Conservation (phyloP, 2,329 filamentous ascomycete species). For the Aspergillus bombycis region DNA sequence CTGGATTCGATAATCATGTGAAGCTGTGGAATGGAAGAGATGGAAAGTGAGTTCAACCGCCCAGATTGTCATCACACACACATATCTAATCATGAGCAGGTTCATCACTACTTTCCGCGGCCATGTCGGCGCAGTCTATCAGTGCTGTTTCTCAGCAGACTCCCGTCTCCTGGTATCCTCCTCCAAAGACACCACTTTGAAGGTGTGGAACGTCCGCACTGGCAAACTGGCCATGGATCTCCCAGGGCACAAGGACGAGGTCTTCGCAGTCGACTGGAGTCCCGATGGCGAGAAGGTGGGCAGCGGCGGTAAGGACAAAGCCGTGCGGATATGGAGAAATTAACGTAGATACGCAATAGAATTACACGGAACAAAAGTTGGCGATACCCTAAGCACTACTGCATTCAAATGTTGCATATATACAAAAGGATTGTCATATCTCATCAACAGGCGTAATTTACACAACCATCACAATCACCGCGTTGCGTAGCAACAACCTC, state of each 20-base stretch:
- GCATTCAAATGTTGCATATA: not conserved
- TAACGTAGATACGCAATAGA: constrained; percentile 35
- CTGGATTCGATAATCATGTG: constrained; percentile 91
- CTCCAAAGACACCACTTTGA: constrained; percentile 90
- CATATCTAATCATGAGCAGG: constrained; percentile 41
- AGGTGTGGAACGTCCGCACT: constrained; percentile 89
- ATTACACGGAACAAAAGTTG: constrained; percentile 4
- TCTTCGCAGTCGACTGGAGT: constrained; percentile 94
- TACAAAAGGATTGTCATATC: constrained; percentile 4
- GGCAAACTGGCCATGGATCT: constrained; percentile 82
- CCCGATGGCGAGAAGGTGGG: constrained; percentile 86
- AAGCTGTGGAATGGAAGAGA: constrained; percentile 85
- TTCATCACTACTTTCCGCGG: constrained; percentile 88
- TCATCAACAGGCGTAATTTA: not conserved
- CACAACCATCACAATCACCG: not conserved
- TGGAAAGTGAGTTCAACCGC: constrained; percentile 51
- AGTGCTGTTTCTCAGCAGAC: constrained; percentile 90
- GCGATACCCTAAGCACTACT: constrained; percentile 24
- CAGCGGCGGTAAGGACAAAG: constrained; percentile 91
- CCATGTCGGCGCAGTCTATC: constrained; percentile 89
- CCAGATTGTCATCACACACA: not conserved
- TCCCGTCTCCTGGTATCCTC: constrained; percentile 84
- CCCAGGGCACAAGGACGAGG: constrained; percentile 88
- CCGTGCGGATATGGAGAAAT: constrained; percentile 67
- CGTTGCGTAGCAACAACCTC: not conserved